Evolutionary conservation across 1,139 yeast genomes (phyloP), one percentile per base, ranked within the genome.

Genomic region (Geotrichum siamense): DNA sequence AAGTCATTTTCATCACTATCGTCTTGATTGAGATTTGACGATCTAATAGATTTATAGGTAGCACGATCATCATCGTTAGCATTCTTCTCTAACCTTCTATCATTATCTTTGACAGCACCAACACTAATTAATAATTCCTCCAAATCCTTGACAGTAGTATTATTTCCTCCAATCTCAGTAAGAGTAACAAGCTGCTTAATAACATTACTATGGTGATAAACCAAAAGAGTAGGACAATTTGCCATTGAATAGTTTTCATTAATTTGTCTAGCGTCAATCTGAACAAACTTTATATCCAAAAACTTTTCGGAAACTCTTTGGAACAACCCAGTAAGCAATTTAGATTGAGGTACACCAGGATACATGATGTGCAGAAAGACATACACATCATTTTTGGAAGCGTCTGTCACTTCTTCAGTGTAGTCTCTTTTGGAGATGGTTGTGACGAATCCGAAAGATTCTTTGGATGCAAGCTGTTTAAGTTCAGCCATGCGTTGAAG

Each of bases 401-500:
- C 91, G 35, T 80, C 77, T 0, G 97, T 91, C 44, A 91, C 82
- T 61, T 89, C 96, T 15, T 72, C 67, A 52, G 79, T 82, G 62
- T 91, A 91, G 55, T 91, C 98, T 2, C 91, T 87, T 59, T 89
- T 89, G 46, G 83, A 74, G 39, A 91, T 74, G 27, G 85, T 86
- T 40, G 70, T 72, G 13, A 91, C 89, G 26, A 72, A 67, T 4
- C 98, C 98, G 61, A 74, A 91, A 61, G 75, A 79, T 48, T 83
- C 75, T 53, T 71, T 72, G 31, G 75, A 68, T 30, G 76, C 75
- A 56, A 83, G 63, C 53, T 75, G 71, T 52, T 76, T 70, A 52
- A 91, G 67, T 61, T 91, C 94, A 12, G 72, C 74, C 64, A 91
- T 68, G 51, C 98, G 71, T 60, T 84, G 80, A 51, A 74, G 75